Evolutionary conservation across 1,284 basidiomycete species (phyloP).

Genomic region (Hypsizygus ulmarius): DNA sequence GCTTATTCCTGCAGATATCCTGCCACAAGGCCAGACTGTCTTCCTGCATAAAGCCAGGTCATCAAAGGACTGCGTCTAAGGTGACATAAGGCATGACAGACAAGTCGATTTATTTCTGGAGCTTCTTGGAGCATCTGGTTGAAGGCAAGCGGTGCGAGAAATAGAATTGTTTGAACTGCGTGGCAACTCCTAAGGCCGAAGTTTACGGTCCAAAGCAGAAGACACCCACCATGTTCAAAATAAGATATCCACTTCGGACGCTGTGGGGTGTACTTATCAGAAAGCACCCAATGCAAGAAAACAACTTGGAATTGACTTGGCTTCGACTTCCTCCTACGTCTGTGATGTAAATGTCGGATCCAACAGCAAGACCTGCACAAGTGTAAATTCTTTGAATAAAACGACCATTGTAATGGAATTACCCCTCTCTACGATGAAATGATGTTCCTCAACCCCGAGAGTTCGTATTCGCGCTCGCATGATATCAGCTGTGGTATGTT

Average conservation of each 20-base stretch:
- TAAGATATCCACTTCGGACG: conserved; percentile 63
- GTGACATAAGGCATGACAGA: conserved; percentile 18
- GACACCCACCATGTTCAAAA: conserved; percentile 53
- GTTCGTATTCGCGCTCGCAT: conserved; percentile 65
- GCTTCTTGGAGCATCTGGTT: conserved; percentile 46
- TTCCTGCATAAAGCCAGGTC: conserved; percentile 37
- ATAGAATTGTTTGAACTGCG: conserved; percentile 46
- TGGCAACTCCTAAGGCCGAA: neutral
- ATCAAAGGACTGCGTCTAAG: neutral
- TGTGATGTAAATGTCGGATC: conserved; percentile 62
- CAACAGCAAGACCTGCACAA: conserved; percentile 28
- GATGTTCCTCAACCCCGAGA: conserved; percentile 66
- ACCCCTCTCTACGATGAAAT: conserved; percentile 55
- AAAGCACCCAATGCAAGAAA: neutral
- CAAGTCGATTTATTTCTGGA: conserved; percentile 40
- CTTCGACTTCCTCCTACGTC: conserved; percentile 66
- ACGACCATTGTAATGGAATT: neutral
- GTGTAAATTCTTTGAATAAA: neutral
- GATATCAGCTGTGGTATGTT: conserved; percentile 50
- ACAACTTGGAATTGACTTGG: conserved; percentile 34
- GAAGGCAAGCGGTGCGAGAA: conserved; percentile 45
- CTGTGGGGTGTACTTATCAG: conserved; percentile 24
- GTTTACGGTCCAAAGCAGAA: neutral
- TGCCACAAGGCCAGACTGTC: conserved; percentile 64
- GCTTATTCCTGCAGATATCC: conserved; percentile 54